Percentiles rank a stretch among this genome's conserved stretches.
Evolutionary conservation across 2,329 filamentous ascomycete genomes (phyloP).

Genomic region (Xylariaceae sp.): DNA sequence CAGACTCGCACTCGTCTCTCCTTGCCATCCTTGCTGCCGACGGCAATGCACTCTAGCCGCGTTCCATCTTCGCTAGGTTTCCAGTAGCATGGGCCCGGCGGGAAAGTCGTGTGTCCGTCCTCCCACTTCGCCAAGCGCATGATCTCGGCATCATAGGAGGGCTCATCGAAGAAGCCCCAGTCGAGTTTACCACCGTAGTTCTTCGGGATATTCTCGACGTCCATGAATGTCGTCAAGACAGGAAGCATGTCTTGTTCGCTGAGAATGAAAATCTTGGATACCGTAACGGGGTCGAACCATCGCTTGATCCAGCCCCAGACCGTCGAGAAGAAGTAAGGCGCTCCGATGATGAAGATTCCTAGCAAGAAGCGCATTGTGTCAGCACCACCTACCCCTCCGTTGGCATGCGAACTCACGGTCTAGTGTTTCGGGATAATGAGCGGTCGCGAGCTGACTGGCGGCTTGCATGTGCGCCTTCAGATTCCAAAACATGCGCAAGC

Average conservation of each 20-base stretch:
- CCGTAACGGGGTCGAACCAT: slow-evolving; percentile 91
- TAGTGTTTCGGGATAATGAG: slow-evolving; percentile 90
- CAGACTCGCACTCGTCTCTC: slow-evolving; percentile 46
- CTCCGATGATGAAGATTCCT: slow-evolving; percentile 69
- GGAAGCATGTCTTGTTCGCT: slow-evolving; percentile 64
- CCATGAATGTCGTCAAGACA: slow-evolving; percentile 76
- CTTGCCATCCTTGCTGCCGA: slow-evolving; percentile 44
- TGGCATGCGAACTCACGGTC: slow-evolving; percentile 48
- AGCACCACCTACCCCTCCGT: background rate
- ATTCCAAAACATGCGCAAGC: slow-evolving; percentile 93
- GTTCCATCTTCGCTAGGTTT: slow-evolving; percentile 42
- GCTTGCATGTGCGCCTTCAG: slow-evolving; percentile 91
- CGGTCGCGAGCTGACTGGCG: slow-evolving; percentile 79
- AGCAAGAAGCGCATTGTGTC: background rate
- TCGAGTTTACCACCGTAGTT: slow-evolving; percentile 84
- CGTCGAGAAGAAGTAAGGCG: slow-evolving; percentile 84
- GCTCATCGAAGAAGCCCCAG: slow-evolving; percentile 77
- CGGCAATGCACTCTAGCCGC: slow-evolving; percentile 47
- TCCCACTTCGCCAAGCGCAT: slow-evolving; percentile 44
- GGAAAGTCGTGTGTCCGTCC: slow-evolving; percentile 48
- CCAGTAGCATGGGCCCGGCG: slow-evolving; percentile 55
- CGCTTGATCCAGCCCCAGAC: slow-evolving; percentile 94
- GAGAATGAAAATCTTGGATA: slow-evolving; percentile 94
- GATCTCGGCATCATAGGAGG: slow-evolving; percentile 42
- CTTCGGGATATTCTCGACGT: slow-evolving; percentile 76